Percentiles rank a stretch among this genome's conserved stretches.
Conservation (phyloP, 768 basidiomycete species). For the Hericium coralloides region DNA sequence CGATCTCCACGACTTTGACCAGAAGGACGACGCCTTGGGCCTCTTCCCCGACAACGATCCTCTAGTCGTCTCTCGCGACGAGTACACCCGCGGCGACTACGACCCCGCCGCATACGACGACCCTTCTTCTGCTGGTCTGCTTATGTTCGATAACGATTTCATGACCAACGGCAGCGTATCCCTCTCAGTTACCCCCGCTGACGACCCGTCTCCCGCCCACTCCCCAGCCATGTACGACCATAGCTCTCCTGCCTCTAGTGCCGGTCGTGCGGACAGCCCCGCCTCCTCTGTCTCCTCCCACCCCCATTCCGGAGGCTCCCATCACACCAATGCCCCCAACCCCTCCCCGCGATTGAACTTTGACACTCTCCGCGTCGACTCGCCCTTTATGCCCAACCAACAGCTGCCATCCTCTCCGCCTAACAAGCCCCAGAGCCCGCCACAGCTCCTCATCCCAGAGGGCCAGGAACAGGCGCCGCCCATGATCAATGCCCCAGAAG, state of each 20-base stretch:
- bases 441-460: slow-evolving; percentile 50
- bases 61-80: slow-evolving; percentile 27
- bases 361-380: slow-evolving; percentile 52
- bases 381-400: slow-evolving; percentile 45
- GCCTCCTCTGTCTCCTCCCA: slow-evolving; percentile 66
- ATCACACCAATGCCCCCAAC: slow-evolving; percentile 25
- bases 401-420: slow-evolving; percentile 36
- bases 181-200: slow-evolving; percentile 25
- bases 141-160: slow-evolving; percentile 28
- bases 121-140: slow-evolving; percentile 26
- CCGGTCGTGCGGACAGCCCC: slow-evolving; percentile 43
- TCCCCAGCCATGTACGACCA: slow-evolving; percentile 45
- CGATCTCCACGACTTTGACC: slow-evolving; percentile 40
- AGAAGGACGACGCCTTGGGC: slow-evolving; percentile 30
- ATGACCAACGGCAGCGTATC: slow-evolving; percentile 42
- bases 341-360: slow-evolving; percentile 50
- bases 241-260: slow-evolving; percentile 50
- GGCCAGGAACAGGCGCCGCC: slow-evolving; percentile 31
- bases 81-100: slow-evolving; percentile 55
- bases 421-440: slow-evolving; percentile 56
- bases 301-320: slow-evolving; percentile 38
- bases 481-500: slow-evolving; percentile 55
- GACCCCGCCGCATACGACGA: slow-evolving; percentile 68
- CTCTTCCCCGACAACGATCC: slow-evolving; percentile 40
- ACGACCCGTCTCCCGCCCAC: slow-evolving; percentile 25